phyloP scores from a whole-genome alignment of 768 basidiomycete species.

The Auricularia auricula-judae region DNA sequence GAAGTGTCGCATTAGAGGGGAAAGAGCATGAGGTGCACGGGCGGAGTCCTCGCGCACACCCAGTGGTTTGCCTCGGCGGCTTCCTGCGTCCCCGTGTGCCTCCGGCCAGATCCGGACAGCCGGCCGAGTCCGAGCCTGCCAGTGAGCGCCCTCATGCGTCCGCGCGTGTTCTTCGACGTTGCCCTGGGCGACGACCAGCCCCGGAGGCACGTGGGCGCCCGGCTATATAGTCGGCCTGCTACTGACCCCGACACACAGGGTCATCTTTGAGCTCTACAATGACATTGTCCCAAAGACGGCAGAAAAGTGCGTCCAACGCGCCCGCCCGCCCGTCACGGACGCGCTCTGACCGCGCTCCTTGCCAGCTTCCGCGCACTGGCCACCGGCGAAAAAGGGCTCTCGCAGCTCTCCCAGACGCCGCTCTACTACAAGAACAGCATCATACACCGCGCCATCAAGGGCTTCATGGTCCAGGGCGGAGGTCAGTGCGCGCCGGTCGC shows the following conservation, averaged over 20 bases:
- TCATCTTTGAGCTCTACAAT: constrained; percentile 66
- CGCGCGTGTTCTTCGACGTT: constrained; percentile 64
- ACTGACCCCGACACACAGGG: constrained; percentile 17
- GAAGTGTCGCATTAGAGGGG: constrained; percentile 48
- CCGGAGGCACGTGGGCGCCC: constrained; percentile 37
- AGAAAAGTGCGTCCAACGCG: constrained; percentile 52
- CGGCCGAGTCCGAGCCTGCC: constrained; percentile 1
- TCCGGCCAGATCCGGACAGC: not conserved
- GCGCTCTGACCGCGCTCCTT: not conserved
- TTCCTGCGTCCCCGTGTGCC: not conserved
- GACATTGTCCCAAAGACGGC: constrained; percentile 64
- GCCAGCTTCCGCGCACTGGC: constrained; percentile 73
- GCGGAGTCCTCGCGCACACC: not conserved
- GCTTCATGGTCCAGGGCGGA: constrained; percentile 76
- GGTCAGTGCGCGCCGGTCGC: constrained; percentile 29
- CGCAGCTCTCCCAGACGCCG: constrained; percentile 47
- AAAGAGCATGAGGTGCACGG: not conserved
- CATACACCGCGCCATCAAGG: constrained; percentile 67
- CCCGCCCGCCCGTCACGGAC: not conserved
- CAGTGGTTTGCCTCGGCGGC: not conserved
- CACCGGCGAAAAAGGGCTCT: constrained; percentile 76
- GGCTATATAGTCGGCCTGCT: not conserved
- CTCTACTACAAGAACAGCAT: constrained; percentile 75
- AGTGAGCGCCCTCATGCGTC: constrained; percentile 18
- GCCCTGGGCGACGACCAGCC: constrained; percentile 31